Percentiles rank a stretch among this genome's conserved stretches.
These are phyloP conservation scores for Xylaria digitata DNA, from an alignment of 2,329 filamentous ascomycete species.

Conservation along the genomic window DNA sequence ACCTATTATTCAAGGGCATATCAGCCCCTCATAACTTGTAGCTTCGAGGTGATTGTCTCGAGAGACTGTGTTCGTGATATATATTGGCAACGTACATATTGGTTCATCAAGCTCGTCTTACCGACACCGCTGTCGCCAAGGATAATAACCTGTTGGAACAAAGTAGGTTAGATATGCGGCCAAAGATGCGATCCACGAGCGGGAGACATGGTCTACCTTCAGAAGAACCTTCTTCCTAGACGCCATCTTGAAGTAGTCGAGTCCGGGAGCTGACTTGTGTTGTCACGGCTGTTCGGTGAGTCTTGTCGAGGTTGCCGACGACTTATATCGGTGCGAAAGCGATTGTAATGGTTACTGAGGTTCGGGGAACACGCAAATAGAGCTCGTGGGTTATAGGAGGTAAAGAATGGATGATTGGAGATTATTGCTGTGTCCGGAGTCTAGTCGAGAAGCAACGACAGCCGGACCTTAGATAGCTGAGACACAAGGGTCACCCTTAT, in stretches of 20 bases:
- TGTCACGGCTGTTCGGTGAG: constrained; percentile 13
- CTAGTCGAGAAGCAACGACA: constrained; percentile 20
- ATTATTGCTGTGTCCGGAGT: constrained; percentile 9
- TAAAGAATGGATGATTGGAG: constrained; percentile 11
- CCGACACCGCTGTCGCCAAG: constrained; percentile 98
- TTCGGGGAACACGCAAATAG: constrained; percentile 6
- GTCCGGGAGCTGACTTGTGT: constrained; percentile 19
- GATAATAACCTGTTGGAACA: constrained; percentile 84
- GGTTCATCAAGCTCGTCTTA: constrained; percentile 99
- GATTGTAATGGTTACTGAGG: constrained; percentile 4
- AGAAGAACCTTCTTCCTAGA: constrained; percentile 90
- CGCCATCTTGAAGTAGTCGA: constrained; percentile 66
- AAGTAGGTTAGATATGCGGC: constrained; percentile 16
- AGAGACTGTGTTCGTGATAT: constrained; percentile 5
- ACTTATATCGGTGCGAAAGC: constrained; percentile 10
- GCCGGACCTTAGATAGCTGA: constrained; percentile 28
- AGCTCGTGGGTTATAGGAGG: background rate
- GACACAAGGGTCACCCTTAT: constrained; percentile 30
- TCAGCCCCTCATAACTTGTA: constrained; percentile 12
- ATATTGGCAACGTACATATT: constrained; percentile 84
- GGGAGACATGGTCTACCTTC: constrained; percentile 69
- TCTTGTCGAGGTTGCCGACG: constrained; percentile 10
- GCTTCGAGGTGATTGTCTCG: background rate
- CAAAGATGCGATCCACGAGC: constrained; percentile 8
- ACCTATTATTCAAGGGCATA: constrained; percentile 67